Evolutionary conservation across 2,329 filamentous ascomycete species (phyloP).

Genomic region (Chrysosporium queenslandicum): DNA sequence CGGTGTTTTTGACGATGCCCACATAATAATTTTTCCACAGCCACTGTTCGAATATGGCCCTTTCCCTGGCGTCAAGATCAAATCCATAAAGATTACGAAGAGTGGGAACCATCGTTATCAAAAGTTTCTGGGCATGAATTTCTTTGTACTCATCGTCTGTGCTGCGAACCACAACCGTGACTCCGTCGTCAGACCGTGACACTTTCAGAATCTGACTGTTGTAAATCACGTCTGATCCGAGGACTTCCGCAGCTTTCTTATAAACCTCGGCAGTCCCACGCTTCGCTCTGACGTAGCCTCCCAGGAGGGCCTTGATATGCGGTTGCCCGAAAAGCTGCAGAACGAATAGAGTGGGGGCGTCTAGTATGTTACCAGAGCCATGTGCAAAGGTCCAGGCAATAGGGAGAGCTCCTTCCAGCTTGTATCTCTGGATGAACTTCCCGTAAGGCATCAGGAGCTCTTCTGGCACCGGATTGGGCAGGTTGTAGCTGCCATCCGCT

Average conservation of each 20-base stretch:
- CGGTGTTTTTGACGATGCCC: conserved; percentile 9
- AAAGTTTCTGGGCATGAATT: conserved; percentile 32
- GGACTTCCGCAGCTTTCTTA: conserved; percentile 18
- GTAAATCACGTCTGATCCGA: conserved; percentile 18
- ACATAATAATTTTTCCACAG: conserved; percentile 8
- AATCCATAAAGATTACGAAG: conserved; percentile 27
- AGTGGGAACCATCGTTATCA: conserved; percentile 36
- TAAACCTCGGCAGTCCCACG: conserved; percentile 17
- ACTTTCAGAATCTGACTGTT: conserved; percentile 16
- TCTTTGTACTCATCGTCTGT: conserved; percentile 21
- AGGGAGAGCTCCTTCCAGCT: conserved; percentile 18
- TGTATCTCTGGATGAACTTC: conserved; percentile 23
- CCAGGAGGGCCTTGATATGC: not conserved
- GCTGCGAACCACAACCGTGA: conserved; percentile 26
- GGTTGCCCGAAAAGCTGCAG: conserved; percentile 22
- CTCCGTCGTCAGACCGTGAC: not conserved
- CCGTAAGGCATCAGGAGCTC: conserved; percentile 25
- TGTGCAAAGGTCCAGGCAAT: conserved; percentile 18
- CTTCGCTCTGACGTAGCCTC: conserved; percentile 1
- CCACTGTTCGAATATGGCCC: conserved; percentile 30
- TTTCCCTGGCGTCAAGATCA: conserved; percentile 29
- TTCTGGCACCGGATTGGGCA: conserved; percentile 25
- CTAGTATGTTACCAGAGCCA: conserved; percentile 19
- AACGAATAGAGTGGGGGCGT: conserved; percentile 20
- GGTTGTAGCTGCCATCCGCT: conserved; percentile 11